Base-by-base conservation (phyloP, 1,284 basidiomycete genomes). In the Ganoderma multipileum region DNA sequence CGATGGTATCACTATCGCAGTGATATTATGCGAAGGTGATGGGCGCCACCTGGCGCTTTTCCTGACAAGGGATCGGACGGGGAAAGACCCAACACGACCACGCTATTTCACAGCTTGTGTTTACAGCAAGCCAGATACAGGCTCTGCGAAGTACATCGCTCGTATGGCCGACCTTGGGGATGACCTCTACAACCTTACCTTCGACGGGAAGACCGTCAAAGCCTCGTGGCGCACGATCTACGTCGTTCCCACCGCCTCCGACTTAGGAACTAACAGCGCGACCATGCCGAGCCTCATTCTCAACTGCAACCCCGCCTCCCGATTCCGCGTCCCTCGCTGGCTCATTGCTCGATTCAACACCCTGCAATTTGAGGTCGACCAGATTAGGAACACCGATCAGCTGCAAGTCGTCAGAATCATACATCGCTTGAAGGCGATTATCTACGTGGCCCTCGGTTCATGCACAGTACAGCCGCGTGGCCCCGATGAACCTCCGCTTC, bases 211-310 rank as follows among this genome's bases (percentile, higher is more conserved):
- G 36, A 36, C 20, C 2, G 50, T 63, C 36, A 18, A 28, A 16
- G 50, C 50, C 18, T 36, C 20, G 36, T 63, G 62, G 62, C 62
- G 50, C 33, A 50, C 50, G n/a, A 36, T 60, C 57, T 65, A 50
- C 47, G 18, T 54, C 28, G 52, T 54, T 5, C 47, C 23, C n/a
- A 23, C n/a, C 9, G 9, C 47, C n/a, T 23, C 52, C 8, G 8
- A 54, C 16, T 16, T 30, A 0, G 1, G 30, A 5, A 6, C 28
- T 2, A 28, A 30, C 30, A 1, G 28, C 7, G 2, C n/a, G 14
- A 39, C 47, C 3, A 18, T 23, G 33, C 47, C 20, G 0, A n/a
- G 8, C n/a, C 36, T 28, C 8, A 11, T 41, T n/a, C 12, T 38
- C 33, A 36, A 26, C 50, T 39, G 4, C 11, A 26, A 23, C 6